Conservation (phyloP, 2,329 filamentous ascomycete genomes). For the Pseudogymnoascus sp. region DNA sequence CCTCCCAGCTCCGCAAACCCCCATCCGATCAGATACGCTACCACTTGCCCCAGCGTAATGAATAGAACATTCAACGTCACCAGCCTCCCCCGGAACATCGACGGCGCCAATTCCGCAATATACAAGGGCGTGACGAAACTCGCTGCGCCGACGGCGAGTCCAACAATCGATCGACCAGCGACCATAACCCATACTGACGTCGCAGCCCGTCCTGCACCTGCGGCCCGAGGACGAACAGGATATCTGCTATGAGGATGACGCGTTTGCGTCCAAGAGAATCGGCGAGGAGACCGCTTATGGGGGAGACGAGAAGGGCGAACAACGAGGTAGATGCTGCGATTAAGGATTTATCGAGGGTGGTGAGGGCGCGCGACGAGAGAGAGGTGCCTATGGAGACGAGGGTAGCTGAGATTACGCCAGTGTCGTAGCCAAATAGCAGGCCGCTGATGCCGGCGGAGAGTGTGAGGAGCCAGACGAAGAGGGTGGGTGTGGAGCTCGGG, state of each 20-base stretch:
- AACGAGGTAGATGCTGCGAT: constrained; percentile 65
- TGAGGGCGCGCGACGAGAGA: constrained; percentile 50
- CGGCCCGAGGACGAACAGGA: constrained; percentile 64
- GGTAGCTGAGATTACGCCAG: constrained; percentile 62
- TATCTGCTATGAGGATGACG: constrained; percentile 57
- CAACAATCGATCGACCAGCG: constrained; percentile 60
- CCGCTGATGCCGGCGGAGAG: constrained; percentile 61
- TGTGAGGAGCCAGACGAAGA: constrained; percentile 56
- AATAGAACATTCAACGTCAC: constrained; percentile 79
- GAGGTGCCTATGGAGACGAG: constrained; percentile 57
- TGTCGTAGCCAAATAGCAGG: constrained; percentile 63
- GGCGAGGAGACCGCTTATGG: constrained; percentile 57
- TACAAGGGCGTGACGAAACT: constrained; percentile 83
- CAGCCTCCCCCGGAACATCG: constrained; percentile 67
- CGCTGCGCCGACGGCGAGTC: constrained; percentile 66
- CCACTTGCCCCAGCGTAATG: constrained; percentile 80
- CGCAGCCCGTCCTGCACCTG: constrained; percentile 55
- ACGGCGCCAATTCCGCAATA: constrained; percentile 78
- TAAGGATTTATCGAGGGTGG: constrained; percentile 60
- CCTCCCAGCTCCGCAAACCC: constrained; percentile 50
- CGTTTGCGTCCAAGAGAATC: constrained; percentile 55
- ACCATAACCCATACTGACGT: constrained; percentile 58
- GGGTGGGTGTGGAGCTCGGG: constrained; percentile 27
- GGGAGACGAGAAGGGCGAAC: constrained; percentile 57
- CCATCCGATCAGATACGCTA: constrained; percentile 83